Conservation (phyloP, 2,329 filamentous ascomycete species). For the Akanthomyces dipterigenus region DNA sequence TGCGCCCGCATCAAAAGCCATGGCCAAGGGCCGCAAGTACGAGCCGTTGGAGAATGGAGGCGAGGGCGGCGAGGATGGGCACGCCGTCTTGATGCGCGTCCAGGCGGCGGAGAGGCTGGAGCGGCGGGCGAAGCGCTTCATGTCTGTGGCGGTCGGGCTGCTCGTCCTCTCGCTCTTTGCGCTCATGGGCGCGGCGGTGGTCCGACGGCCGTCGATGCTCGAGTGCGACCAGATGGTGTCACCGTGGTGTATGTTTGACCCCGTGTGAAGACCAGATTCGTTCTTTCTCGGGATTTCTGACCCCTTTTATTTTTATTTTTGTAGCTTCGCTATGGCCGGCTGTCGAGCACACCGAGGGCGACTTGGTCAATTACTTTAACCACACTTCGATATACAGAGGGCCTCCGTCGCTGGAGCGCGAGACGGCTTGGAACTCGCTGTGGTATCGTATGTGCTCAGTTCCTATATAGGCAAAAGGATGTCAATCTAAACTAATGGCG, state of each 20-base stretch:
- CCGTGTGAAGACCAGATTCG: too few relatives aligned
- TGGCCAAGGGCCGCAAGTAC: slow-evolving; percentile 1
- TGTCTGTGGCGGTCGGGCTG: not conserved
- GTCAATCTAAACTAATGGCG: not conserved
- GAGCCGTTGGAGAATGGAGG: not conserved
- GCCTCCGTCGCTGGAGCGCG: slow-evolving; percentile 10
- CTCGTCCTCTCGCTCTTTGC: slow-evolving; percentile 1
- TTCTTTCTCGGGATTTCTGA: not conserved
- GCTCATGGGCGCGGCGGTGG: not conserved
- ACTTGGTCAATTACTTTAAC: slow-evolving; percentile 12
- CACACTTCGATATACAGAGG: slow-evolving; percentile 14
- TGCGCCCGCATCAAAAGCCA: not conserved
- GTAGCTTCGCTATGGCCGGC: slow-evolving; percentile 9
- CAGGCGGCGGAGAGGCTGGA: slow-evolving; percentile 2
- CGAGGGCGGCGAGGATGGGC: not conserved
- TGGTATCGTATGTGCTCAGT: slow-evolving; percentile 11
- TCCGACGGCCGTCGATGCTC: slow-evolving; percentile 2
- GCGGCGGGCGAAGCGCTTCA: slow-evolving; percentile 2
- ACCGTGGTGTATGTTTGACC: slow-evolving; percentile 4
- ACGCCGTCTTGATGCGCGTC: not conserved
- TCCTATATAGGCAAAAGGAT: not conserved
- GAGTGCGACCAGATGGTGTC: slow-evolving; percentile 9
- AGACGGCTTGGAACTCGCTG: slow-evolving; percentile 12
- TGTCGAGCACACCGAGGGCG: slow-evolving; percentile 7
- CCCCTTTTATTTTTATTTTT: not conserved